Percentiles rank a stretch among this genome's conserved stretches.
phyloP scores from a whole-genome alignment of 257 asterid species.

The Solanum dulcamara region DNA sequence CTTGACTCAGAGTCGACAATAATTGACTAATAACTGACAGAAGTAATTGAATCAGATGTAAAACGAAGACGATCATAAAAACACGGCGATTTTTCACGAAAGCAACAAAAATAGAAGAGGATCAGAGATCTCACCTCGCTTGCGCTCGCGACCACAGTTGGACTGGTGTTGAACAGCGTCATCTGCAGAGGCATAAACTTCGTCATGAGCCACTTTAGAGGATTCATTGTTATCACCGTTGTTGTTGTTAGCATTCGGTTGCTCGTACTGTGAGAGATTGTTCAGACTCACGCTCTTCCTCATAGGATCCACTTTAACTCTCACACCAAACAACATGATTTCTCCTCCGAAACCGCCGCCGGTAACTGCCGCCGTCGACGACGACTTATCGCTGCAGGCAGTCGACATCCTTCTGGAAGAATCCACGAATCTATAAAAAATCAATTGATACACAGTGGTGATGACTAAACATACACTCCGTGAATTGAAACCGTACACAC shows the following conservation, averaged over 20 bases:
- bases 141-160: constrained; percentile 59
- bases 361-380: background rate
- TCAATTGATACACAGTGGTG: background rate
- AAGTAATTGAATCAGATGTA: background rate
- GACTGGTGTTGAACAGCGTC: constrained; percentile 28
- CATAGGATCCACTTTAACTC: constrained; percentile 13
- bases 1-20: background rate
- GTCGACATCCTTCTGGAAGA: background rate
- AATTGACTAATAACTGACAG: background rate
- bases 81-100: background rate
- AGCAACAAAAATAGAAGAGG: background rate
- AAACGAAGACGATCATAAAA: background rate
- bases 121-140: constrained; percentile 66
- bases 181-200: background rate
- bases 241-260: background rate
- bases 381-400: background rate
- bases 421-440: background rate
- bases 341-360: background rate
- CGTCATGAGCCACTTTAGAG: background rate
- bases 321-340: constrained; percentile 12
- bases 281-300: constrained; percentile 10
- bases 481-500: background rate
- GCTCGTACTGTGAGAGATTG: constrained; percentile 9
- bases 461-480: background rate
- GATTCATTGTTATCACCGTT: background rate